These are phyloP conservation scores for Podaxis rugospora DNA, from an alignment of 768 basidiomycete species.

Conservation along the genomic window DNA sequence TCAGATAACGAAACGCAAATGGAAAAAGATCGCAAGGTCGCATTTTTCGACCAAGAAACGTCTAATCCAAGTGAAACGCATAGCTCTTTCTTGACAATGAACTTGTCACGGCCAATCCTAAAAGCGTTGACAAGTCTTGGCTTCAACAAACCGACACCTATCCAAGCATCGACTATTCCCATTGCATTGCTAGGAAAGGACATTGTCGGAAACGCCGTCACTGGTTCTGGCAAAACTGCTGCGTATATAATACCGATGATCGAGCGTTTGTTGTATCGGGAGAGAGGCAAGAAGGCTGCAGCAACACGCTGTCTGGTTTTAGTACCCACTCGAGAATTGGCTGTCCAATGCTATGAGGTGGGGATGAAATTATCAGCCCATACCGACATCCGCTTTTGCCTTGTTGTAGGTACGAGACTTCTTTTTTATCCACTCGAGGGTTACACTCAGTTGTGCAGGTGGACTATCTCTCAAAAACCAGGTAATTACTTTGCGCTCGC, in stretches of 20 bases:
- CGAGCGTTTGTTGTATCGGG: constrained; percentile 89
- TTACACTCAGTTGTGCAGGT: constrained; percentile 42
- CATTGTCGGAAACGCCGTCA: constrained; percentile 92
- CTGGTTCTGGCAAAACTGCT: constrained; percentile 97
- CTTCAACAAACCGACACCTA: constrained; percentile 87
- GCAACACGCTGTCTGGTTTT: constrained; percentile 88
- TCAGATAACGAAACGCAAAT: constrained; percentile 56
- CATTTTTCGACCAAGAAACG: constrained; percentile 75
- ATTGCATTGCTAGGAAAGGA: constrained; percentile 93
- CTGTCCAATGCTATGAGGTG: constrained; percentile 93
- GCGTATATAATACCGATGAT: constrained; percentile 94
- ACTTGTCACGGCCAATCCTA: constrained; percentile 89
- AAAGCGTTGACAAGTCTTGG: constrained; percentile 83
- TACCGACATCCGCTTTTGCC: constrained; percentile 86
- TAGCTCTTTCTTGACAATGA: constrained; percentile 87
- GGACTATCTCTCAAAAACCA: constrained; percentile 93
- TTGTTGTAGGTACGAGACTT: constrained; percentile 74
- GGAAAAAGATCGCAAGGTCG: constrained; percentile 75
- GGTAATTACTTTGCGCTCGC: constrained; percentile 75
- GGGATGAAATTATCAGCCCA: constrained; percentile 79
- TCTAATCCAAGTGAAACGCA: constrained; percentile 44
- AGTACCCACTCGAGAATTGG: constrained; percentile 93
- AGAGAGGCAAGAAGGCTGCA: constrained; percentile 81
- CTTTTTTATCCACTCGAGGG: neutral
- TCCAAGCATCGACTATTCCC: constrained; percentile 92